phyloP scores from a whole-genome alignment of 1,284 basidiomycete species.

The Ustilago vetiveriae region DNA sequence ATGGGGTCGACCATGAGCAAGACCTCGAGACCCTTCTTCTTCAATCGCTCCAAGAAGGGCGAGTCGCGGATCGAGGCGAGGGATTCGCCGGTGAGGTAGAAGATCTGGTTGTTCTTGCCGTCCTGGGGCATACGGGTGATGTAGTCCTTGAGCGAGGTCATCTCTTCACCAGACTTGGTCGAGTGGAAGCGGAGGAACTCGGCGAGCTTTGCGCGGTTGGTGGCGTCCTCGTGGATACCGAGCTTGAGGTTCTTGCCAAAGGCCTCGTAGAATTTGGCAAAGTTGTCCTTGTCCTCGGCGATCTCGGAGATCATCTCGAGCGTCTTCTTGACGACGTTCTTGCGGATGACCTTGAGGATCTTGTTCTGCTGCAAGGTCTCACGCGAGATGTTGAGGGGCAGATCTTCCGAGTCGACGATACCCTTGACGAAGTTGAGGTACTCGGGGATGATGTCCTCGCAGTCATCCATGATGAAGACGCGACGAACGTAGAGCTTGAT shows the following conservation, averaged over 20 bases:
- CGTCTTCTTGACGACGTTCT: conserved; percentile 91
- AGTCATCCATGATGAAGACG: conserved; percentile 99
- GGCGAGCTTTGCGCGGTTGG: conserved; percentile 98
- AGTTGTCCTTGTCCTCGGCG: conserved; percentile 99
- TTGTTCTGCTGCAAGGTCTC: conserved; percentile 99
- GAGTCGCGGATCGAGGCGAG: conserved; percentile 90
- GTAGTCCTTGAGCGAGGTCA: conserved; percentile 98
- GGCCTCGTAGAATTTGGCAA: conserved; percentile 89
- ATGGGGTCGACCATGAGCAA: conserved; percentile 90
- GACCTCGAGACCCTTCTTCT: conserved; percentile 99
- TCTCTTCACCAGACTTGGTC: conserved; percentile 92
- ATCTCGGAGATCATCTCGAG: conserved; percentile 95
- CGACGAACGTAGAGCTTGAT: conserved; percentile 99
- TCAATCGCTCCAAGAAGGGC: conserved; percentile 98
- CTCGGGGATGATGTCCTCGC: conserved; percentile 98
- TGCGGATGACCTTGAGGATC: conserved; percentile 98
- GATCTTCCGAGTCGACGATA: conserved; percentile 95
- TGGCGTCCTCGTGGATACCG: conserved; percentile 98
- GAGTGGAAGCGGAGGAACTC: conserved; percentile 99
- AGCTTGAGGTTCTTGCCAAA: conserved; percentile 76
- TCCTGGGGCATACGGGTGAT: conserved; percentile 99
- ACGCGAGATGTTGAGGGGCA: conserved; percentile 99
- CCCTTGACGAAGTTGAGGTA: conserved; percentile 99
- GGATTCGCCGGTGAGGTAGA: conserved; percentile 94
- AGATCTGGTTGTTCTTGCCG: conserved; percentile 95